Evolutionary conservation across 2,329 filamentous ascomycete genomes (phyloP).

Genomic region (Periglandula ipomoeae): DNA sequence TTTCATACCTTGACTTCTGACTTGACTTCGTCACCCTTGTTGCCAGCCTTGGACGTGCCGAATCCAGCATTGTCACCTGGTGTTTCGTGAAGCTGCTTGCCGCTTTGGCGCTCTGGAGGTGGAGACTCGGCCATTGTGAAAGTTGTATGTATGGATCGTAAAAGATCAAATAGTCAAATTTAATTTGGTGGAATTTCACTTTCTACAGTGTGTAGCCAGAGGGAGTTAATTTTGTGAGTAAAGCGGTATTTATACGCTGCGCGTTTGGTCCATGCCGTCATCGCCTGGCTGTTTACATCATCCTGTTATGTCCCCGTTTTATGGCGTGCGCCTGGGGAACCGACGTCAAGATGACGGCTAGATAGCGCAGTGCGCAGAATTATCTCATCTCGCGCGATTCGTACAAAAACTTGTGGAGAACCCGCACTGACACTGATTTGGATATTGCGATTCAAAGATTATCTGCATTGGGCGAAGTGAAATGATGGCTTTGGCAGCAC

Average conservation of each 20-base stretch:
- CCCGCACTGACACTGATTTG: no score
- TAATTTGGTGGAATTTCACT: no score
- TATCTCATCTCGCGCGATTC: no score
- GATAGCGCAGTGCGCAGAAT: neutral
- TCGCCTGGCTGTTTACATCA: neutral
- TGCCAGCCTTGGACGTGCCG: constrained; percentile 44
- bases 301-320: neutral
- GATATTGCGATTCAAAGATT: no score
- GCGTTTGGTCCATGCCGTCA: neutral
- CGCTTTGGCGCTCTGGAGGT: constrained; percentile 57
- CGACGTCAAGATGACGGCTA: neutral
- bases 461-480: no score
- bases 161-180: no score
- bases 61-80: constrained; percentile 49
- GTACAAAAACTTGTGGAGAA: no score
- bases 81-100: constrained; percentile 51
- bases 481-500: no score
- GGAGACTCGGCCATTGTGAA: constrained; percentile 69
- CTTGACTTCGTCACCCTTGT: constrained; percentile 45
- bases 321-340: neutral
- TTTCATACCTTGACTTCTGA: constrained; percentile 38
- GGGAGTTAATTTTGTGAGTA: neutral
- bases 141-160: no score
- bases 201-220: neutral
- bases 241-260: neutral